Conservation (phyloP, 345 rosid species). For the Trapa incisa region DNA sequence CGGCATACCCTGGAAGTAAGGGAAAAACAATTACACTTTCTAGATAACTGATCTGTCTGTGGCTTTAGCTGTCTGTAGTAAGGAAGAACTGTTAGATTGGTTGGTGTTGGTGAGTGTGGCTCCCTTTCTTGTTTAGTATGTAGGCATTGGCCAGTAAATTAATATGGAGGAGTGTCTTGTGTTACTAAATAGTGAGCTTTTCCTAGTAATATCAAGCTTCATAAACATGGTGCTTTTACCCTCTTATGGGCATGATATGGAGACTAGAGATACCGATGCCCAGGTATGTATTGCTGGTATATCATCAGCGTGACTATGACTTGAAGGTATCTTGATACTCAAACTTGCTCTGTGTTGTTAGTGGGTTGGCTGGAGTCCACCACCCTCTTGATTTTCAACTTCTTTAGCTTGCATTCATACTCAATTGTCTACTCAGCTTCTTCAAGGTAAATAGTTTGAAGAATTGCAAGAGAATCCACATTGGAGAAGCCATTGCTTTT, state of each 20-base stretch:
- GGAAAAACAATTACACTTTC: background rate
- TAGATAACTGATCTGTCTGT: background rate
- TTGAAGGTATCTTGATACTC: too few relatives aligned
- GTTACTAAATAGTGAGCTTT: background rate
- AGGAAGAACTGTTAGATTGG: background rate
- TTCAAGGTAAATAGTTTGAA: too few relatives aligned
- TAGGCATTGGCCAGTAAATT: background rate
- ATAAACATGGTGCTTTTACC: background rate
- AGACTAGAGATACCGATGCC: background rate
- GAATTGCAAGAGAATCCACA: too few relatives aligned
- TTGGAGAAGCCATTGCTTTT: too few relatives aligned
- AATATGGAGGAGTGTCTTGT: background rate
- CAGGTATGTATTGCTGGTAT: too few relatives aligned
- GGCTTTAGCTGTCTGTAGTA: background rate
- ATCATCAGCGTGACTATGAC: too few relatives aligned
- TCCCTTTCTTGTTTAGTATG: background rate
- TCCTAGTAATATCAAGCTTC: background rate
- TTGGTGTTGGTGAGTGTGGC: background rate
- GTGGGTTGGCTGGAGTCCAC: too few relatives aligned
- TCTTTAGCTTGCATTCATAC: too few relatives aligned
- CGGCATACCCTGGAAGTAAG: slow-evolving; percentile 32
- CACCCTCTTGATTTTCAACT: too few relatives aligned
- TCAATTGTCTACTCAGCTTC: too few relatives aligned
- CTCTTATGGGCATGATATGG: background rate
- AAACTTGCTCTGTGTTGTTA: too few relatives aligned